These are phyloP conservation scores for Talaromyces marneffei DNA, from an alignment of 2,329 filamentous ascomycete genomes.

Conservation along the genomic window DNA sequence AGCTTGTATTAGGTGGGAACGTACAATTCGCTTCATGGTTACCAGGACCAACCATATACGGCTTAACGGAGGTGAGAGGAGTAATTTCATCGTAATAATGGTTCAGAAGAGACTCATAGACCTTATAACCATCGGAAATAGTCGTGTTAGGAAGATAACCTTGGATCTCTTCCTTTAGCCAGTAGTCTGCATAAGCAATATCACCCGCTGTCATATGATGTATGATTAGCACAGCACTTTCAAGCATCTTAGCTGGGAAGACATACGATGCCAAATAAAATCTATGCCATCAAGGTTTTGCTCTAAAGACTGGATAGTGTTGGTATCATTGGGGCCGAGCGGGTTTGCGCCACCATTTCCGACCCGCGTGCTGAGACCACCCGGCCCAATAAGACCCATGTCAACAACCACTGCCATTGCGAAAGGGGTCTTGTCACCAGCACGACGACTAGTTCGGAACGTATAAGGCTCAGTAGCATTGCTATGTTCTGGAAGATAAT, in stretches of 20 bases:
- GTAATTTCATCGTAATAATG: conserved; percentile 14
- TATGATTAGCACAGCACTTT: neutral
- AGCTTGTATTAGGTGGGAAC: neutral
- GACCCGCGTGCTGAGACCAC: conserved; percentile 16
- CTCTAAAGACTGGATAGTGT: conserved; percentile 15
- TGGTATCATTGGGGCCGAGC: conserved; percentile 12
- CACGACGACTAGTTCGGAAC: conserved; percentile 19
- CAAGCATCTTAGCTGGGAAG: too few relatives aligned
- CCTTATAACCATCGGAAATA: conserved; percentile 4
- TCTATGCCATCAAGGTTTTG: conserved; percentile 8
- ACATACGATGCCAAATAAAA: conserved; percentile 17
- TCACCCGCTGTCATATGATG: conserved; percentile 11
- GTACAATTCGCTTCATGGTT: conserved; percentile 17
- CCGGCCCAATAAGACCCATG: conserved; percentile 15
- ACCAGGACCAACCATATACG: conserved; percentile 17
- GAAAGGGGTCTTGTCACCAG: conserved; percentile 20
- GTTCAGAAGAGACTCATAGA: conserved; percentile 15
- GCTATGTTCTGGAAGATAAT: conserved; percentile 18
- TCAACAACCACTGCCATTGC: conserved; percentile 18
- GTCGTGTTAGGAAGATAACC: conserved; percentile 11
- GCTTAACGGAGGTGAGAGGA: conserved; percentile 7
- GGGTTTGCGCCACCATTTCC: conserved; percentile 1
- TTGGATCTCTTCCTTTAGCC: conserved; percentile 15
- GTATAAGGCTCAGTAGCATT: conserved; percentile 16
- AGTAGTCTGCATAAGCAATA: conserved; percentile 17